These are phyloP conservation scores for Ceratocystis ficicola DNA, from an alignment of 2,329 filamentous ascomycete species.

Conservation along the genomic window DNA sequence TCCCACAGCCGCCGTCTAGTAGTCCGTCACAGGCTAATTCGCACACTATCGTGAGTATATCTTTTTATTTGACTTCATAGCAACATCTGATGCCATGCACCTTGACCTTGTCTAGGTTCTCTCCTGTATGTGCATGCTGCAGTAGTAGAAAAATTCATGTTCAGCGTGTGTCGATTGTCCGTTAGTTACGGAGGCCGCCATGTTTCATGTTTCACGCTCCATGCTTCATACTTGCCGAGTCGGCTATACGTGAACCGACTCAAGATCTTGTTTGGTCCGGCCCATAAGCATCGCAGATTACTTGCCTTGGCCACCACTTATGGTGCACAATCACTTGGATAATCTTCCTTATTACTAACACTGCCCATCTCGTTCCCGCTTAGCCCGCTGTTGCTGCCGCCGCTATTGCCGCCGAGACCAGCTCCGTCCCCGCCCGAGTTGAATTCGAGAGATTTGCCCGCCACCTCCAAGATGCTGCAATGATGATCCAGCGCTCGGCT, in stretches of 20 bases:
- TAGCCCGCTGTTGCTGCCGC: slow-evolving; percentile 15
- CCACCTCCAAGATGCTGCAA: slow-evolving; percentile 56
- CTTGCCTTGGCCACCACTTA: neutral
- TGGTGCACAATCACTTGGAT: neutral
- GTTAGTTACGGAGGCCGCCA: no score
- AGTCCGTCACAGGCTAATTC: slow-evolving; percentile 19
- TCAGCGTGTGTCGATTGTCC: no score
- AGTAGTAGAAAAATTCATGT: no score
- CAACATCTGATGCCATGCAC: neutral
- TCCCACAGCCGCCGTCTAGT: slow-evolving; percentile 15
- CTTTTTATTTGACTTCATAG: neutral
- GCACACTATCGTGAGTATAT: slow-evolving; percentile 20
- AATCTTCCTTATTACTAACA: neutral
- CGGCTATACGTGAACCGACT: no score
- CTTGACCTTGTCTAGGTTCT: no score
- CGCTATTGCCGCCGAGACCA: slow-evolving; percentile 15
- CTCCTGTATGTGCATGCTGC: no score
- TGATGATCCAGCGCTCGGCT: slow-evolving; percentile 53
- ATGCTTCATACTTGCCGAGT: no score
- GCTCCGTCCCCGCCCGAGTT: slow-evolving; percentile 31
- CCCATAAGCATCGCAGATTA: no score
- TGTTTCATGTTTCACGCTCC: no score
- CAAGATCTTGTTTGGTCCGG: no score
- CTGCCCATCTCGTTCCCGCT: neutral
- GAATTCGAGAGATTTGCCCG: slow-evolving; percentile 56